These are phyloP conservation scores for Talaromyces amestolkiae DNA, from an alignment of 2,329 filamentous ascomycete genomes.

Conservation along the genomic window DNA sequence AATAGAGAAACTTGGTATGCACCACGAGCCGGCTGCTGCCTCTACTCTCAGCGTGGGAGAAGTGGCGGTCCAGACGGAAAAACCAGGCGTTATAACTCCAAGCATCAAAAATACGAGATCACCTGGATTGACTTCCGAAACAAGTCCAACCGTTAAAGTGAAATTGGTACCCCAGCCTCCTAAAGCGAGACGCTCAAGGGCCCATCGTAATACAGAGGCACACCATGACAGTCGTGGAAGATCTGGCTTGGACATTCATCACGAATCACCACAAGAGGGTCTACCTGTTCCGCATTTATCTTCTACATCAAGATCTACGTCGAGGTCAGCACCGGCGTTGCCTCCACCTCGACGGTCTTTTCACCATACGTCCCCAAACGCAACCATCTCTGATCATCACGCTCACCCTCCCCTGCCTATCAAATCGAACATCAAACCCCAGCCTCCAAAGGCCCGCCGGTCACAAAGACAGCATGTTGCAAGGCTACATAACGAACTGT, in stretches of 20 bases:
- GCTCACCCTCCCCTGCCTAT: neutral
- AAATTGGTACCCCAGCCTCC: slow-evolving; percentile 43
- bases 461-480: slow-evolving; percentile 38
- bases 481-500: slow-evolving; percentile 25
- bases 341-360: slow-evolving; percentile 41
- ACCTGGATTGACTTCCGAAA: neutral
- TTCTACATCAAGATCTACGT: slow-evolving; percentile 32
- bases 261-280: slow-evolving; percentile 5
- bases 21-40: slow-evolving; percentile 64
- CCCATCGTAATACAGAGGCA: slow-evolving; percentile 34
- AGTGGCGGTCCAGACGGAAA: slow-evolving; percentile 75
- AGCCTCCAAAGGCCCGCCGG: slow-evolving; percentile 43
- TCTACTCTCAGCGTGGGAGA: slow-evolving; percentile 75
- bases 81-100: slow-evolving; percentile 77
- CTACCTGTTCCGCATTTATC: slow-evolving; percentile 16
- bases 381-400: slow-evolving; percentile 13
- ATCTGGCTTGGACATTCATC: slow-evolving; percentile 22
- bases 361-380: slow-evolving; percentile 16
- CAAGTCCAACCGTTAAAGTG: slow-evolving; percentile 19
- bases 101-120: slow-evolving; percentile 54
- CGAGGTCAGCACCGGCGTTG: slow-evolving; percentile 40
- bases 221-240: slow-evolving; percentile 33
- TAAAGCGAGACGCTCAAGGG: slow-evolving; percentile 44
- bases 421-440: slow-evolving; percentile 29
- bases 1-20: slow-evolving; percentile 60